Percentiles rank a stretch among this genome's conserved stretches.
Evolutionary conservation across 352 stramenopile species (phyloP).

Genomic region (Aphanomyces euteiches): DNA sequence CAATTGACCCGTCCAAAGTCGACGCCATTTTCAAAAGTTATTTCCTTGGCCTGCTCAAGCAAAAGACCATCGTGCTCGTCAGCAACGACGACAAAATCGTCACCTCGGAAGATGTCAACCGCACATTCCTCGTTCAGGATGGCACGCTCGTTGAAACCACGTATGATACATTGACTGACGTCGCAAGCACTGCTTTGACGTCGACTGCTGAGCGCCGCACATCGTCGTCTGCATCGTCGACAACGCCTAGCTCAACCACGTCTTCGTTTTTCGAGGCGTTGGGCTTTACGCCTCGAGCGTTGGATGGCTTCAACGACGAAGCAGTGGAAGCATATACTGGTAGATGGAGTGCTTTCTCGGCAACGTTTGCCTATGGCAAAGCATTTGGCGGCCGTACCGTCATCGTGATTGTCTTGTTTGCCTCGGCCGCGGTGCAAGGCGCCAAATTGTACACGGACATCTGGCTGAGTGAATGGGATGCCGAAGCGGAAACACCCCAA

Average conservation of each 20-base stretch:
- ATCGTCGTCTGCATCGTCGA: not conserved
- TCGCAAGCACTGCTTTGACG: slow-evolving; percentile 34
- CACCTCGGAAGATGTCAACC: not conserved
- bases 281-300: not conserved
- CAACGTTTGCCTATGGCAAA: slow-evolving; percentile 54
- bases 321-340: slow-evolving; percentile 42
- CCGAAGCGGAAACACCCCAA: slow-evolving; percentile 30
- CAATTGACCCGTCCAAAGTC: slow-evolving; percentile 87
- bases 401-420: slow-evolving; percentile 1
- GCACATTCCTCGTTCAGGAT: slow-evolving; percentile 8
- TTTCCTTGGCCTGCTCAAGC: slow-evolving; percentile 47
- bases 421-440: not conserved
- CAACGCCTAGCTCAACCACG: not conserved
- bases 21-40: slow-evolving; percentile 81
- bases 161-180: not conserved
- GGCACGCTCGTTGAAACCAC: slow-evolving; percentile 2
- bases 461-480: slow-evolving; percentile 11
- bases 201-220: slow-evolving; percentile 35
- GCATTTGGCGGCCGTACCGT: slow-evolving; percentile 36
- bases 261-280: not conserved
- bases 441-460: not conserved
- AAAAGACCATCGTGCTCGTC: slow-evolving; percentile 75
- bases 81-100: slow-evolving; percentile 48
- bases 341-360: slow-evolving; percentile 48
- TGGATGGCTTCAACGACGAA: slow-evolving; percentile 48